These are phyloP conservation scores for Megacollybia platyphylla DNA, from an alignment of 1,284 basidiomycete genomes.

Conservation along the genomic window DNA sequence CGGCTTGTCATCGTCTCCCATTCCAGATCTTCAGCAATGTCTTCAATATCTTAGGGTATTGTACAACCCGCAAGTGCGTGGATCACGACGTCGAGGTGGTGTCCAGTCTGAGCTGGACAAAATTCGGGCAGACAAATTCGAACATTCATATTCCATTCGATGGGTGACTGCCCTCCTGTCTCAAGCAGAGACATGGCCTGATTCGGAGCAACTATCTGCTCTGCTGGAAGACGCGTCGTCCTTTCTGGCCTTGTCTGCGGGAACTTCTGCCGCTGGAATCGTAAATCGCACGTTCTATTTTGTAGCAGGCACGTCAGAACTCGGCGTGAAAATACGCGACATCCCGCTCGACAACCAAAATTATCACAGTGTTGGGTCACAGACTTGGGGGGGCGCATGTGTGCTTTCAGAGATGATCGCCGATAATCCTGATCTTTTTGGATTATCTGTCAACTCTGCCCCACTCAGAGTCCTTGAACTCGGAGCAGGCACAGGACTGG, in stretches of 20 bases:
- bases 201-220: conserved; percentile 5
- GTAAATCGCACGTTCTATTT: conserved; percentile 29
- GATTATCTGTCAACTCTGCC: conserved; percentile 1
- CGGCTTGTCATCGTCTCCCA: no score
- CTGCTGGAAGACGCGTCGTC: conserved; percentile 2
- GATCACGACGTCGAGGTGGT: neutral
- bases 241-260: conserved; percentile 11
- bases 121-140: conserved; percentile 44
- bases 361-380: conserved; percentile 70
- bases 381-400: conserved; percentile 86
- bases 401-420: conserved; percentile 71
- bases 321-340: conserved; percentile 51
- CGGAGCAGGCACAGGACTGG: conserved; percentile 80
- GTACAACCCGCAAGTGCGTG: conserved; percentile 1
- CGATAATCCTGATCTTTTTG: conserved; percentile 40
- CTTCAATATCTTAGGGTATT: neutral
- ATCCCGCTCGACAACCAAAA: conserved; percentile 65
- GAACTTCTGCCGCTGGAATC: conserved; percentile 15
- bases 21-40: neutral
- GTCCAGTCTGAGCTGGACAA: conserved; percentile 7
- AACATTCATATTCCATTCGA: conserved; percentile 50
- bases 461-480: conserved; percentile 62
- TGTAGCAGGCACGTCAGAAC: conserved; percentile 6
- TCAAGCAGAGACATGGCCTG: conserved; percentile 8
- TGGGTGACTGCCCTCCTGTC: conserved; percentile 58